Evolutionary conservation across 805 yeast genomes (phyloP).

Genomic region (Wickerhamiella azyma): DNA sequence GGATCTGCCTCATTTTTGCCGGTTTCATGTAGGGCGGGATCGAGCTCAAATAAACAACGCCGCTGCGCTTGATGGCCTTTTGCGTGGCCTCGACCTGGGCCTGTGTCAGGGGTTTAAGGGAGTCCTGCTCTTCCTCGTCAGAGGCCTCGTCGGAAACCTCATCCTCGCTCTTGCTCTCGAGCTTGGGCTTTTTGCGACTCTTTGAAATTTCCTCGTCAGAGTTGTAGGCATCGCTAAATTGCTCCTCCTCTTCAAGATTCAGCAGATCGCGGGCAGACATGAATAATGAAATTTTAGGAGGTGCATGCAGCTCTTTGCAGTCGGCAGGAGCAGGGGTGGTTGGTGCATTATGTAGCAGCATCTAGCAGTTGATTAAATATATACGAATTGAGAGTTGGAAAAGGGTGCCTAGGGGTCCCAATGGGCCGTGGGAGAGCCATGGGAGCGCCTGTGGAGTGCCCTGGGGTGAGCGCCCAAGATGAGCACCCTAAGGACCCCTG

Average conservation of each 20-base stretch:
- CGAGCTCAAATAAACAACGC: conserved; percentile 82
- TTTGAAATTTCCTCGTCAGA: conserved; percentile 14
- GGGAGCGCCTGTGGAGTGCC: no score
- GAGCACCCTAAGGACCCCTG: no score
- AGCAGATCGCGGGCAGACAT: conserved; percentile 9
- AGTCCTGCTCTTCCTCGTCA: conserved; percentile 8
- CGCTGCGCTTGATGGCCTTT: conserved; percentile 52
- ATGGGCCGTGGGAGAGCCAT: no score
- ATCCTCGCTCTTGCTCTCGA: conserved; percentile 14
- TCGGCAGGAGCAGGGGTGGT: no score
- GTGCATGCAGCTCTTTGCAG: no score
- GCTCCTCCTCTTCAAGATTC: conserved; percentile 16
- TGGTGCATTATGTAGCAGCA: no score
- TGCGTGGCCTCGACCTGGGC: conserved; percentile 27
- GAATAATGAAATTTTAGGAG: not conserved
- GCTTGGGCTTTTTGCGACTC: not conserved
- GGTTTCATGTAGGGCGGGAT: conserved; percentile 98
- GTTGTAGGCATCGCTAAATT: conserved; percentile 16
- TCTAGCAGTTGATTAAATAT: no score
- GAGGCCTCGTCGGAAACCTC: conserved; percentile 21
- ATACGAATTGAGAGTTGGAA: no score
- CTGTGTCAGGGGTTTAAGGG: conserved; percentile 18
- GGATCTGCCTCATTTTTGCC: conserved; percentile 66
- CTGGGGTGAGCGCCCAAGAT: no score
- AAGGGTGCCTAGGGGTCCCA: no score